These are phyloP conservation scores for Picea glauca DNA, from an alignment of 75 land plant genomes.

Conservation along the genomic window DNA sequence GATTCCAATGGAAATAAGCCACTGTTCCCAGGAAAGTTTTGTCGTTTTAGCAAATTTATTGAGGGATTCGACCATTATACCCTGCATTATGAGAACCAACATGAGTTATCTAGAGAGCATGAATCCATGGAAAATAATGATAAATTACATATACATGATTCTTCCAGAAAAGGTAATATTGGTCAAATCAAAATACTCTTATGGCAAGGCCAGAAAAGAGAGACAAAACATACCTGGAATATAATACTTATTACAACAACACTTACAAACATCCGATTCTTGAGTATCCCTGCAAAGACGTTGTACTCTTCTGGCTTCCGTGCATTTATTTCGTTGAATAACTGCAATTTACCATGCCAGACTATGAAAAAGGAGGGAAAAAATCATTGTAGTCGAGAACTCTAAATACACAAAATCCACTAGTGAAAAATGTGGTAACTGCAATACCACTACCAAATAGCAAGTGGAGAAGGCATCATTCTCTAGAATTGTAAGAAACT, in stretches of 20 bases:
- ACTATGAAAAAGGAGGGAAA: not conserved
- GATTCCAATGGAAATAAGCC: conserved; percentile 62
- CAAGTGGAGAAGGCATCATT: not conserved
- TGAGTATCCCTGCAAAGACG: conserved; percentile 64
- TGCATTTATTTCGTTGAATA: conserved; percentile 96
- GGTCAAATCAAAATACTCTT: not conserved
- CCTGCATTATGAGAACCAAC: conserved; percentile 27
- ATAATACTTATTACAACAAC: conserved; percentile 54
- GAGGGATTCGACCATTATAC: conserved; percentile 76
- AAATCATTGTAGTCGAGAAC: no score
- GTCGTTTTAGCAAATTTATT: conserved; percentile 84
- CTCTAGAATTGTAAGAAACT: not conserved
- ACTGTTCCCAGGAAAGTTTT: conserved; percentile 49
- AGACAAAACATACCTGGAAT: conserved; percentile 55
- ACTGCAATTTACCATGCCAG: conserved; percentile 28
- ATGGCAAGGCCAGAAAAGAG: not conserved
- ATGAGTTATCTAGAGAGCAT: not conserved
- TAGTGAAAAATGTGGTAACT: not conserved
- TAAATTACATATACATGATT: not conserved
- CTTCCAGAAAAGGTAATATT: not conserved
- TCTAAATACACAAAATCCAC: not conserved
- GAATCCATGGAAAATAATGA: not conserved
- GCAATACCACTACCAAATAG: not conserved
- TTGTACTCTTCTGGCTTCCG: conserved; percentile 83
- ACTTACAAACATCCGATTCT: conserved; percentile 62